Evolutionary conservation across 164 flowering plant species (phyloP).

Genomic region (Vitis labrusca): DNA sequence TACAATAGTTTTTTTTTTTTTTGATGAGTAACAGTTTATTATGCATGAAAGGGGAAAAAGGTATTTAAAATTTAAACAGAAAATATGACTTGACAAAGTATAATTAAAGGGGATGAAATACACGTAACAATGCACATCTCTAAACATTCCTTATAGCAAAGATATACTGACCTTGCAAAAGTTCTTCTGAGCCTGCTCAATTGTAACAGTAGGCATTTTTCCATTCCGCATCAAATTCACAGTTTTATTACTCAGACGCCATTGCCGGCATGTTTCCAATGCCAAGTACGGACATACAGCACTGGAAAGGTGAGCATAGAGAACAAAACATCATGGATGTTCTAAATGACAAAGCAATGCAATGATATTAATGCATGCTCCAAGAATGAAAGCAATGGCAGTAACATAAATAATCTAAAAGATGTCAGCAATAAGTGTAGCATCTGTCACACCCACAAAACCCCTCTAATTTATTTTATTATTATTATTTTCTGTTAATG

Average conservation of each 20-base stretch:
- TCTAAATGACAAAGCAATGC: neutral
- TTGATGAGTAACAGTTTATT: too few species aligned
- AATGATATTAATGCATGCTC: neutral
- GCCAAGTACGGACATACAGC: conserved; percentile 98
- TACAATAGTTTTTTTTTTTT: too few species aligned
- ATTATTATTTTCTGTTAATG: too few species aligned
- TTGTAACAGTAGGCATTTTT: conserved; percentile 97
- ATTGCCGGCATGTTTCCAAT: conserved; percentile 94
- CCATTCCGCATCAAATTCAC: conserved; percentile 97
- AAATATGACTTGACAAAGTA: neutral
- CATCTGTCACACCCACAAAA: too few species aligned
- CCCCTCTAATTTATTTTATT: too few species aligned
- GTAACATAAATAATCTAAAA: neutral
- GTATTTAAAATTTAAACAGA: neutral
- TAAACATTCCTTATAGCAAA: neutral
- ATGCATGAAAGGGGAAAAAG: too few species aligned
- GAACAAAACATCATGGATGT: neutral
- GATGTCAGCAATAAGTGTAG: too few species aligned
- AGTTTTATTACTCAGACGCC: conserved; percentile 96
- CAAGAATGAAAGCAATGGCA: neutral
- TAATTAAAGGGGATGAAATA: neutral
- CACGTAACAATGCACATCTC: neutral
- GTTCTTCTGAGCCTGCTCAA: conserved; percentile 97
- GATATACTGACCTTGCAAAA: conserved; percentile 72
- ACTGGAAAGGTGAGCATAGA: conserved; percentile 41